Percentiles rank a stretch among this genome's conserved stretches.
Evolutionary conservation across 345 rosid genomes (phyloP).

Genomic region (Eucalyptus dawsonii): DNA sequence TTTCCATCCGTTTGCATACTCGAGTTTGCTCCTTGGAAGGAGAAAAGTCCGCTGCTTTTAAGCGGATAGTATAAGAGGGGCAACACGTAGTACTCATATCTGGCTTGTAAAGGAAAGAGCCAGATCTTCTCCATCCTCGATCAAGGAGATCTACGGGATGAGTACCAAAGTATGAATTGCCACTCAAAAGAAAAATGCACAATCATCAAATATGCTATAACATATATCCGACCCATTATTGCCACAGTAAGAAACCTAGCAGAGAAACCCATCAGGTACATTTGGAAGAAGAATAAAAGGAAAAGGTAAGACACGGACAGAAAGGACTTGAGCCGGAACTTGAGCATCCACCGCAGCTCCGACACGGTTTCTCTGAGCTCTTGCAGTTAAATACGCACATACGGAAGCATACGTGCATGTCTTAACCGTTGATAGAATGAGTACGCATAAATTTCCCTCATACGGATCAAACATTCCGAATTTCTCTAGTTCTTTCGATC

Average conservation of each 20-base stretch:
- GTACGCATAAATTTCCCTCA: not conserved
- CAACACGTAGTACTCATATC: conserved; percentile 94
- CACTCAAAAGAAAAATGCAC: not conserved
- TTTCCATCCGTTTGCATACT: conserved; percentile 50
- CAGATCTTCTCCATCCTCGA: conserved; percentile 91
- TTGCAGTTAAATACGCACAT: not conserved
- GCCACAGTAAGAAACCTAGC: not conserved
- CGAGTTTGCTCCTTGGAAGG: conserved; percentile 78
- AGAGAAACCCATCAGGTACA: not conserved
- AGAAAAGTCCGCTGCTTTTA: conserved; percentile 60
- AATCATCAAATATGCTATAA: not conserved
- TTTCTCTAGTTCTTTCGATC: not conserved
- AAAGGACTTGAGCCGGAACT: not conserved
- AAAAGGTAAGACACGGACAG: not conserved
- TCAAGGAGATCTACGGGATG: conserved; percentile 67
- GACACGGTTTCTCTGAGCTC: not conserved
- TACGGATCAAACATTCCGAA: not conserved
- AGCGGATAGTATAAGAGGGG: conserved; percentile 92
- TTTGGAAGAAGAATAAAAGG: not conserved
- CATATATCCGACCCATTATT: not conserved
- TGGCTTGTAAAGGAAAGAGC: conserved; percentile 78
- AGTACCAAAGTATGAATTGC: not conserved
- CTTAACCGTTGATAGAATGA: not conserved
- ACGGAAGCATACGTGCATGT: not conserved
- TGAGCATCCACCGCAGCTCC: not conserved